Evolutionary conservation across 1,139 yeast species (phyloP).

Genomic region (Protomyces pachydermus): DNA sequence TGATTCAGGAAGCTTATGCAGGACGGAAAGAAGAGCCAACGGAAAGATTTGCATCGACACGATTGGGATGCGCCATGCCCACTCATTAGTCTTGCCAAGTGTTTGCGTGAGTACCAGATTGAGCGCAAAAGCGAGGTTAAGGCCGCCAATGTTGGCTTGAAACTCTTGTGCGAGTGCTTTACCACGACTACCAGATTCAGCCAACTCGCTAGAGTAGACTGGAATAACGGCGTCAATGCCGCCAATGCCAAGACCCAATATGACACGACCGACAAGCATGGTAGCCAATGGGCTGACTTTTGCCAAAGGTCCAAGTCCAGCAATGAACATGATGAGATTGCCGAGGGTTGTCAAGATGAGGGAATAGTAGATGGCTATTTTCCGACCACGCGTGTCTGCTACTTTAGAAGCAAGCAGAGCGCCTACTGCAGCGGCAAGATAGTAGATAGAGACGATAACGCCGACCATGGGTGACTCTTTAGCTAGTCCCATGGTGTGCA

Average conservation of each 20-base stretch:
- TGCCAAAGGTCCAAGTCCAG: conserved; percentile 2
- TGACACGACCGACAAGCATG: conserved; percentile 16
- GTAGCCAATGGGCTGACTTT: conserved; percentile 18
- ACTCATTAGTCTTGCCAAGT: conserved; percentile 14
- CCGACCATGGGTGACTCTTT: conserved; percentile 21
- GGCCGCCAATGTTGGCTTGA: conserved; percentile 20
- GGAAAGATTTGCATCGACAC: conserved; percentile 24
- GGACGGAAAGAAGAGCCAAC: conserved; percentile 10
- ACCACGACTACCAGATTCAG: conserved; percentile 18
- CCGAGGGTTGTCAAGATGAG: conserved; percentile 14
- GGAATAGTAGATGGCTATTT: conserved; percentile 14
- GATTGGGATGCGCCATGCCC: conserved; percentile 25
- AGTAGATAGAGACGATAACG: conserved; percentile 18
- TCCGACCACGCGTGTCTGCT: conserved; percentile 20
- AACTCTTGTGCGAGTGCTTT: conserved; percentile 23
- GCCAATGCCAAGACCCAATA: conserved; percentile 19
- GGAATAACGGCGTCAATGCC: conserved; percentile 25
- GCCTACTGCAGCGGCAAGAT: conserved; percentile 20
- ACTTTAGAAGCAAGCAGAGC: conserved; percentile 13
- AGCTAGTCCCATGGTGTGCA: conserved; percentile 9
- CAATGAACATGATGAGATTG: conserved; percentile 12
- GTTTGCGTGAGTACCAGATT: conserved; percentile 8
- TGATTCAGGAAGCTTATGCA: conserved; percentile 19
- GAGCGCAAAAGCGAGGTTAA: conserved; percentile 15
- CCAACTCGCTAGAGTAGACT: conserved; percentile 13